Conservation (phyloP, 2,329 filamentous ascomycete genomes). For the Colletotrichum simmondsii region DNA sequence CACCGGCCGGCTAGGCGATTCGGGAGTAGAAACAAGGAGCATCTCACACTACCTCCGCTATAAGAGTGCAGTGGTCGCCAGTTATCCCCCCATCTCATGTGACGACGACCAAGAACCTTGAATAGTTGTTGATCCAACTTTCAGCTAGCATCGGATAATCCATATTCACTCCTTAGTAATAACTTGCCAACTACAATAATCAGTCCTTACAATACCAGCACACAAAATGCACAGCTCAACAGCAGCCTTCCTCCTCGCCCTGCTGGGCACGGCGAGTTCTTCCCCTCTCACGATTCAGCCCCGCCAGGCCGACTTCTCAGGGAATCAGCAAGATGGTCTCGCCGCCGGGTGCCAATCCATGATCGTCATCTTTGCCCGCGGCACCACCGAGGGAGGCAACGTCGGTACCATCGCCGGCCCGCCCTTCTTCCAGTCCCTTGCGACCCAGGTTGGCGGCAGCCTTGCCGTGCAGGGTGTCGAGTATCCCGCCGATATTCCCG, state of each 20-base stretch:
- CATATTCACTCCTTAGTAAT: not conserved
- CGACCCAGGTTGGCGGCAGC: constrained; percentile 51
- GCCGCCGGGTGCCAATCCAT: constrained; percentile 51
- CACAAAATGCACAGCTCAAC: constrained; percentile 12
- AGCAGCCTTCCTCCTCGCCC: constrained; percentile 25
- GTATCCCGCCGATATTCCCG: constrained; percentile 57
- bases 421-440: constrained; percentile 59
- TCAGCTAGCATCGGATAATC: not conserved
- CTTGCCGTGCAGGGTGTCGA: constrained; percentile 65
- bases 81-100: not conserved
- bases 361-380: constrained; percentile 67
- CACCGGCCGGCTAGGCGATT: not conserved
- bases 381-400: constrained; percentile 63
- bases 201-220: not conserved
- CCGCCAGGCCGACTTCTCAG: constrained; percentile 33
- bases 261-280: constrained; percentile 23
- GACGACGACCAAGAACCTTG: not conserved
- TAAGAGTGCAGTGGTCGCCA: constrained; percentile 11
- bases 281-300: not conserved
- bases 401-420: constrained; percentile 62
- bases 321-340: constrained; percentile 31
- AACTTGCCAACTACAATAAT: not conserved
- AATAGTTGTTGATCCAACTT: not conserved
- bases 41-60: not conserved
- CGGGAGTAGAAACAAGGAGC: not conserved